Base-by-base conservation (phyloP, 768 basidiomycete species). In the Daedaleopsis nitida region DNA sequence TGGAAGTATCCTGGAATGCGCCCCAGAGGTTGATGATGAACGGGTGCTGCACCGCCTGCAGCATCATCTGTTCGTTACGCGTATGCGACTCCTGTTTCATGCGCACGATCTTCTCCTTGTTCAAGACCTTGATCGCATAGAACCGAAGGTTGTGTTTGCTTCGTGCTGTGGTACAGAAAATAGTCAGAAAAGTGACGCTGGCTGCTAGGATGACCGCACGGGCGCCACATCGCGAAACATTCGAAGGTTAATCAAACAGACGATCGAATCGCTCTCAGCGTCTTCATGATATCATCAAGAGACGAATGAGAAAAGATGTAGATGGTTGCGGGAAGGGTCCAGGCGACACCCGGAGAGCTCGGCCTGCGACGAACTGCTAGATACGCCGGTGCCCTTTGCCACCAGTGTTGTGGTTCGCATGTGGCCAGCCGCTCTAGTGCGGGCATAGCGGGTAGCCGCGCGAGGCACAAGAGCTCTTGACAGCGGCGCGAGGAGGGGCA, bases 1-100 rank as follows among this genome's bases (percentile, higher is more conserved):
- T 98, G 19, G 89, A 76, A 37, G 86, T 74, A 70, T 98, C 97
- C 71, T 98, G 97, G 72, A 96, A 96, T 4, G 88, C 86, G 37
- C 96, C 96, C 95, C 95, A 98, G 5, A 98, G 85, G 72, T 96
- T 98, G 78, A 98, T 86, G 67, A 98, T 92, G 76, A 98, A 94
- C 1, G 94, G 89, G 73, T 98, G 94, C 59, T 93, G 87, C 5
- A 97, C 89, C 23, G 83, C 82, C 51, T 87, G 84, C 39, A 99
- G 85, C 75, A 98, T 94, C 52, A 80, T 80, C 67, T 94, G 89
- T 75, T 99, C 97, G 68, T 92, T 95, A 73, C 96, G 97, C 47
- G 97, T 98, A 69, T 99, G 97, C 70, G 98, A 94, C 52, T 98
- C 86, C 73, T 99, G 97, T 77, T 98, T 97, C 75, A 93, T 85